phyloP scores from a whole-genome alignment of 2,329 filamentous ascomycete genomes.

The Colletotrichum caudatum region DNA sequence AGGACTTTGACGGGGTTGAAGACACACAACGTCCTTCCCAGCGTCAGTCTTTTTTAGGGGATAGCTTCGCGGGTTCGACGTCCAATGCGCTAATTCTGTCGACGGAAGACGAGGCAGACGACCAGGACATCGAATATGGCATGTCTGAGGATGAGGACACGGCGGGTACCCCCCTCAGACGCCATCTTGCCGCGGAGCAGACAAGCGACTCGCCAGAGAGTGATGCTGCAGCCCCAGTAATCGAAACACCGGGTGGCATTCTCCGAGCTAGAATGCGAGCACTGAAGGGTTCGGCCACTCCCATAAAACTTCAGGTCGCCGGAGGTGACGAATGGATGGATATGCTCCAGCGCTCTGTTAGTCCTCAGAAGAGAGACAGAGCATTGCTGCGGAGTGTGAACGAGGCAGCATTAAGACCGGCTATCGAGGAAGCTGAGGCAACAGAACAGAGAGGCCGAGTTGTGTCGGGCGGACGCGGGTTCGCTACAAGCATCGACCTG shows the following conservation, averaged over 20 bases:
- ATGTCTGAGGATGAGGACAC: constrained; percentile 77
- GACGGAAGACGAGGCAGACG: constrained; percentile 69
- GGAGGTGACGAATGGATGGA: constrained; percentile 91
- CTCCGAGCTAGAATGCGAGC: constrained; percentile 74
- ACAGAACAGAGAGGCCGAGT: constrained; percentile 48
- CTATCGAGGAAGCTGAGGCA: constrained; percentile 56
- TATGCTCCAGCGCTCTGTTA: constrained; percentile 93
- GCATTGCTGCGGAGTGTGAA: constrained; percentile 73
- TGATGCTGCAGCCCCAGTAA: constrained; percentile 58
- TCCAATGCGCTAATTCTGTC: constrained; percentile 70
- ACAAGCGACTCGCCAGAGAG: constrained; percentile 63
- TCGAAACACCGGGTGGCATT: constrained; percentile 70
- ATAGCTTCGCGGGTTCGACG: constrained; percentile 86
- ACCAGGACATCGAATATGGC: constrained; percentile 82
- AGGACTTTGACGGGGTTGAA: constrained; percentile 58
- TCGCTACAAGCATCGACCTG: constrained; percentile 90
- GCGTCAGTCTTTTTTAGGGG: constrained; percentile 89
- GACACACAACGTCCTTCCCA: constrained; percentile 57
- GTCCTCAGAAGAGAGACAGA: constrained; percentile 91
- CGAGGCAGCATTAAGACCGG: constrained; percentile 54
- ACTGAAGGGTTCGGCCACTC: constrained; percentile 69
- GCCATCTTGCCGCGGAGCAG: constrained; percentile 82
- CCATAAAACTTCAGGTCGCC: constrained; percentile 70
- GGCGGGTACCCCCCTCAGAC: constrained; percentile 81
- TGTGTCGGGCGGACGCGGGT: constrained; percentile 69